Evolutionary conservation across 2,329 filamentous ascomycete genomes (phyloP).

Genomic region (Geosmithia putterillii): DNA sequence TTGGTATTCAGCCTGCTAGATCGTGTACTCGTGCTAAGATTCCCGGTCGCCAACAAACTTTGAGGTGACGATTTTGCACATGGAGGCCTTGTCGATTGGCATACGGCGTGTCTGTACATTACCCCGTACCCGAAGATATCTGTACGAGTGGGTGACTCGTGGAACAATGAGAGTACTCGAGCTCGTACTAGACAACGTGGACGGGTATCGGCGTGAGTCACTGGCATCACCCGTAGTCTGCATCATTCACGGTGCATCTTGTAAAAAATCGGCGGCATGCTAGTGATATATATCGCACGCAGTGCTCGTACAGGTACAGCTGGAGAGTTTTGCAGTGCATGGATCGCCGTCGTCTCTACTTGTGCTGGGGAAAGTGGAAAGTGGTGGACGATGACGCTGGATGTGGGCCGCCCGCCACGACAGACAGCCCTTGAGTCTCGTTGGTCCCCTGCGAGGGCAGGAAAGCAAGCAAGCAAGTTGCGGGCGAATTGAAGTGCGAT

Average conservation of each 20-base stretch:
- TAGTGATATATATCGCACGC: too few species aligned
- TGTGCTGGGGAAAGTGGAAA: neutral
- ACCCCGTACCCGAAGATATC: too few species aligned
- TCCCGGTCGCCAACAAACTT: neutral
- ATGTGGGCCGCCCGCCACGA: neutral
- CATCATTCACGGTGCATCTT: neutral
- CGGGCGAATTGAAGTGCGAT: neutral
- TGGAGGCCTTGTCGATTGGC: neutral
- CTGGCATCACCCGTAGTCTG: neutral
- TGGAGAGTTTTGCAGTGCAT: too few species aligned
- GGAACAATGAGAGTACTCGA: too few species aligned
- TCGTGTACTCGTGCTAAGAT: neutral
- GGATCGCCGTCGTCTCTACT: too few species aligned
- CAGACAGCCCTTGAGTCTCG: neutral
- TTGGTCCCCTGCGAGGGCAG: neutral
- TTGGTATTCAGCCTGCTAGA: too few species aligned
- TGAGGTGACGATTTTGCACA: neutral
- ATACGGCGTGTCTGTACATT: too few species aligned
- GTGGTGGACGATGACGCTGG: neutral
- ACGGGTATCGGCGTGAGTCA: neutral
- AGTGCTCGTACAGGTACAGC: too few species aligned
- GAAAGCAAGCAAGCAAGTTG: too few species aligned
- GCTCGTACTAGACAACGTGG: too few species aligned
- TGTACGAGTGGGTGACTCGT: too few species aligned
- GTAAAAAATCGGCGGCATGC: too few species aligned